Evolutionary conservation across 2,329 filamentous ascomycete genomes (phyloP), one percentile per base, ranked within the genome.

Genomic region (Lasiodiplodia citricola): DNA sequence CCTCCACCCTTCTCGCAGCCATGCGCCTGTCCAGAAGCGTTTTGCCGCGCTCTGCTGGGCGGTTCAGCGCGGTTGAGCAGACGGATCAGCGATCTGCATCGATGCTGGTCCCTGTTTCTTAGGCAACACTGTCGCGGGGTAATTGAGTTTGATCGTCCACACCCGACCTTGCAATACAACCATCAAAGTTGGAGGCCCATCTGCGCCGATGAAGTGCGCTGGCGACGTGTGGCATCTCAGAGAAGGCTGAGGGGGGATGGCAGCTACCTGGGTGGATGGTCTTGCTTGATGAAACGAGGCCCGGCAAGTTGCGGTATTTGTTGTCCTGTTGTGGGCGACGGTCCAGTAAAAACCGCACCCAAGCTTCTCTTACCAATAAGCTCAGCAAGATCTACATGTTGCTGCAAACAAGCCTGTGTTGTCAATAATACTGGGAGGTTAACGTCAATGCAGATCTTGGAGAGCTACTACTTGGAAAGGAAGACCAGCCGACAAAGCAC

Each of bases 1-100:
- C 14, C 23, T 50, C 57, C 25, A 25, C 25, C 23, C 18, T 31
- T n/a, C 37, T 7, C 2, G 16, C 28, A 64, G 16, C 44, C 60
- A 31, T 37, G 47, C 37, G 60, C 44, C 44, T 18, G 44, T 2
- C 51, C n/a, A n/a, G 28, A 52, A 25, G 25, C 25, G 25, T 37
- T 38, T 51, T 37, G 23, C 47, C 60, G 51, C 51, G 44, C 60
- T 52, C 60, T 47, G 28, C 18, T 51, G 60, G 13, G 35, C 60
- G 47, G 41, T 63, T 44, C 25, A 50, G 25, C 18, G 38, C 37
- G 57, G 37, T 25, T 47, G 21, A 44, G 18, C 44, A 52, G 44
- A 23, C 28, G 28, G 60, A 64, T 64, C 47, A 64, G 28, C 60
- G 47, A 38, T 51, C 16, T 52, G 60, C 60, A 51, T 52, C 28